phyloP scores from a whole-genome alignment of 2,329 filamentous ascomycete species.

The Exophiala bonariae region DNA sequence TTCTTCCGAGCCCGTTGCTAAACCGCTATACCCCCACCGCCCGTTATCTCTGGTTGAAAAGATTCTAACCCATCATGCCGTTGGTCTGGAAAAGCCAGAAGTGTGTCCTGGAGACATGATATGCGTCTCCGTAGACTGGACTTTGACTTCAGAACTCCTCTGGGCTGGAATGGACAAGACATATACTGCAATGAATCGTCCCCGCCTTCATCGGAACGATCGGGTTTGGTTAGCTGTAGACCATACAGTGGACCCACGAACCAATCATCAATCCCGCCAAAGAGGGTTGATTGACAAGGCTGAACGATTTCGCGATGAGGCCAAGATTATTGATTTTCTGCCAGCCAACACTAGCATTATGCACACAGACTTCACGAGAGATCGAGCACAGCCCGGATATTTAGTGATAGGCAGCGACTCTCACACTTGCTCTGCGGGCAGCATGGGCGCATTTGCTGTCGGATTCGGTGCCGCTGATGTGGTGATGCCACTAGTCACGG shows the following conservation, averaged over 20 bases:
- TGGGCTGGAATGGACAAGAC: slow-evolving; percentile 46
- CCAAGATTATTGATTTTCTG: slow-evolving; percentile 39
- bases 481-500: slow-evolving; percentile 46
- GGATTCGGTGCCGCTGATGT: slow-evolving; percentile 49
- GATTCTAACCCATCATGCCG: slow-evolving; percentile 45
- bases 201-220: slow-evolving; percentile 49
- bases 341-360: slow-evolving; percentile 49
- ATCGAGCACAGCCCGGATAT: slow-evolving; percentile 46
- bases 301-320: slow-evolving; percentile 30
- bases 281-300: slow-evolving; percentile 37
- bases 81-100: slow-evolving; percentile 31
- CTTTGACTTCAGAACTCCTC: slow-evolving; percentile 44
- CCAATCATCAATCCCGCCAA: slow-evolving; percentile 37
- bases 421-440: slow-evolving; percentile 48
- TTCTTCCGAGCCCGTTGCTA: not conserved
- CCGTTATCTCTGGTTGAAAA: slow-evolving; percentile 38
- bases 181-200: slow-evolving; percentile 40
- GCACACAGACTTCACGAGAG: slow-evolving; percentile 49
- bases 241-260: slow-evolving; percentile 49
- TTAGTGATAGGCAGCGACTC: slow-evolving; percentile 48
- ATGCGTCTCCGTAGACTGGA: slow-evolving; percentile 46
- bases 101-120: slow-evolving; percentile 42
- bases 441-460: slow-evolving; percentile 42
- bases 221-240: slow-evolving; percentile 53
- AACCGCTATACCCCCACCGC: not conserved